Percentiles rank a stretch among this genome's conserved stretches.
Conservation (phyloP, 2,329 filamentous ascomycete species). For the Basipetospora sp. region DNA sequence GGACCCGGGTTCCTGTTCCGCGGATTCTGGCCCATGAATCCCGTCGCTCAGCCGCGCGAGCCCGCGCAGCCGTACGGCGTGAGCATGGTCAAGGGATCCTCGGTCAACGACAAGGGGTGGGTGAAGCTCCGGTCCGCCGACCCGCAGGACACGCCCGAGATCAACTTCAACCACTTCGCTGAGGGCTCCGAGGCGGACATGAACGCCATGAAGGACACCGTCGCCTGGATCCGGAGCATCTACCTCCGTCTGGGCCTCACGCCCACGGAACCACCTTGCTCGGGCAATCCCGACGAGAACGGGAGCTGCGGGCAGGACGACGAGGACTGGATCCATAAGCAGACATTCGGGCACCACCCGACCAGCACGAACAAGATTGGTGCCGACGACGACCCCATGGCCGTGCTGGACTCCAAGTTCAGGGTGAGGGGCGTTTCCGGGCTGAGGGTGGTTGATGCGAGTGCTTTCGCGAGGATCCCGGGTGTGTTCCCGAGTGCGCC, state of each 20-base stretch:
- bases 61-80: slow-evolving; percentile 19
- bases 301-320: slow-evolving; percentile 23
- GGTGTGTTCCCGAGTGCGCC: slow-evolving; percentile 34
- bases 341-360: slow-evolving; percentile 41
- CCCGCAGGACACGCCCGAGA: slow-evolving; percentile 47
- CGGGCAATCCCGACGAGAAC: slow-evolving; percentile 9
- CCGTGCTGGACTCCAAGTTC: slow-evolving; percentile 43
- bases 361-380: slow-evolving; percentile 43
- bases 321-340: slow-evolving; percentile 24
- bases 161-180: slow-evolving; percentile 43
- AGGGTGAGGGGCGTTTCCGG: slow-evolving; percentile 39
- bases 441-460: slow-evolving; percentile 48
- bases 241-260: slow-evolving; percentile 10
- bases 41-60: slow-evolving; percentile 3
- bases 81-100: slow-evolving; percentile 8
- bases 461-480: slow-evolving; percentile 36
- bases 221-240: slow-evolving; percentile 16
- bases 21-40: slow-evolving; percentile 7
- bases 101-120: slow-evolving; percentile 41
- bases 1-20: slow-evolving; percentile 15
- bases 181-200: slow-evolving; percentile 31
- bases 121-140: slow-evolving; percentile 46
- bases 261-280: slow-evolving; percentile 11
- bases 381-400: slow-evolving; percentile 34
- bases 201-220: slow-evolving; percentile 21